Evolutionary conservation across 1,139 yeast genomes (phyloP).

Genomic region (Nakaseomyces kungkrabaensis): DNA sequence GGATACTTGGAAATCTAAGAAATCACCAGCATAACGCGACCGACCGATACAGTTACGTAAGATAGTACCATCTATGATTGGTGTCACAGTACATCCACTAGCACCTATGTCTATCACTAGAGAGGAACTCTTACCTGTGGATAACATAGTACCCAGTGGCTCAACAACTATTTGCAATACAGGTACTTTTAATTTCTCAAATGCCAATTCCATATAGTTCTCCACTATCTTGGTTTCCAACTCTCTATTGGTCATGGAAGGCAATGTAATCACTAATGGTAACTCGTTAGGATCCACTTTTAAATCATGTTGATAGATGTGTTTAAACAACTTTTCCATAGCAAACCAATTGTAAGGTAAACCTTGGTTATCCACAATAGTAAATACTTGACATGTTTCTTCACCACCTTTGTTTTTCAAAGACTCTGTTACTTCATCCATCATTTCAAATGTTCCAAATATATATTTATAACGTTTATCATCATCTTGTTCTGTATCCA

Average conservation of each 20-base stretch:
- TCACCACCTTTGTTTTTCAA: slow-evolving; percentile 22
- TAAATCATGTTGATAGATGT: slow-evolving; percentile 41
- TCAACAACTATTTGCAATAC: slow-evolving; percentile 57
- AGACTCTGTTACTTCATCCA: slow-evolving; percentile 34
- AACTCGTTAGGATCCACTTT: slow-evolving; percentile 41
- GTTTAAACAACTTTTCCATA: slow-evolving; percentile 48
- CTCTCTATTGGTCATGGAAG: slow-evolving; percentile 46
- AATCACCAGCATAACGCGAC: slow-evolving; percentile 63
- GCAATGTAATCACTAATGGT: slow-evolving; percentile 55
- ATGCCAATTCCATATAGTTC: slow-evolving; percentile 49
- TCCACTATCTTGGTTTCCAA: slow-evolving; percentile 18
- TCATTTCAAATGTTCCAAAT: slow-evolving; percentile 36
- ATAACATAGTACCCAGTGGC: slow-evolving; percentile 60
- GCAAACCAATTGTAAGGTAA: slow-evolving; percentile 57
- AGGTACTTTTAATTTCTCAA: slow-evolving; percentile 57
- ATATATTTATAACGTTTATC: slow-evolving; percentile 31
- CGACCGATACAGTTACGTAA: slow-evolving; percentile 50
- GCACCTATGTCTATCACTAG: slow-evolving; percentile 63
- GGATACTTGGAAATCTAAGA: slow-evolving; percentile 43
- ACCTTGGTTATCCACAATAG: slow-evolving; percentile 52
- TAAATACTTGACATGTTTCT: slow-evolving; percentile 39
- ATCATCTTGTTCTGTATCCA: slow-evolving; percentile 4
- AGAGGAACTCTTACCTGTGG: slow-evolving; percentile 58
- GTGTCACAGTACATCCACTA: slow-evolving; percentile 52
- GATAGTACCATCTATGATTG: slow-evolving; percentile 61